Evolutionary conservation across 768 basidiomycete species (phyloP), one percentile per base, ranked within the genome.

Genomic region (Boletus subcaerulescens): DNA sequence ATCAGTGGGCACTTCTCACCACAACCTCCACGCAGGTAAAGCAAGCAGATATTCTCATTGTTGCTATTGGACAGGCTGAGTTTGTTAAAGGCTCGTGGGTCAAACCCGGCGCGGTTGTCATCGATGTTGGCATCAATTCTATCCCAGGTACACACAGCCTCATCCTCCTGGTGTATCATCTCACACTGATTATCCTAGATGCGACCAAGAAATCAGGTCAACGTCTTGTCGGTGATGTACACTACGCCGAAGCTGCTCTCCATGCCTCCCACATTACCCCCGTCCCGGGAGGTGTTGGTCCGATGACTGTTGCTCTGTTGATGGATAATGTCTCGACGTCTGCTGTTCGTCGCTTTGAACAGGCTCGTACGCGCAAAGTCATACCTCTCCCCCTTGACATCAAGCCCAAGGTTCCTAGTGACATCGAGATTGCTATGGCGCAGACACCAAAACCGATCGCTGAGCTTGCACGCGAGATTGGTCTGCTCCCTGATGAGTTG

Each of bases 301-400:
- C 97, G n/a, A 97, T 98, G 95, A 99, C 97, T 14, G 97, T 99
- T 54, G 97, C 97, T 20, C 80, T 98, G 77, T 85, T 99, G 59
- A 98, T 99, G 95, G 82, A 86, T 66, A 99, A 98, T 74, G 96
- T 95, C 2, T 75, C 93, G 60, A 76, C 80, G 59, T 88, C 93
- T 45, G 94, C 95, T 22, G 81, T 90, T 70, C 85, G 91, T 48
- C 79, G 85, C 48, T 94, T 89, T 81, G 83, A 89, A 60, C 77
- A 83, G 48, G 73, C 81, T 42, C 81, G 86, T 45, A 69, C 79
- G 13, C 81, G 85, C 53, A 86, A 85, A 65, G 72, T 94, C 70
- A 85, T 80, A 58, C 93, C 93, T 8, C 81, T 98, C 45, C 82
- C 83, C 54, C 80, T 99, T 44, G 79, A 87, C 63, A 74, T 97